These are phyloP conservation scores for Boeremia exigua DNA, from an alignment of 2,329 filamentous ascomycete genomes.

Conservation along the genomic window DNA sequence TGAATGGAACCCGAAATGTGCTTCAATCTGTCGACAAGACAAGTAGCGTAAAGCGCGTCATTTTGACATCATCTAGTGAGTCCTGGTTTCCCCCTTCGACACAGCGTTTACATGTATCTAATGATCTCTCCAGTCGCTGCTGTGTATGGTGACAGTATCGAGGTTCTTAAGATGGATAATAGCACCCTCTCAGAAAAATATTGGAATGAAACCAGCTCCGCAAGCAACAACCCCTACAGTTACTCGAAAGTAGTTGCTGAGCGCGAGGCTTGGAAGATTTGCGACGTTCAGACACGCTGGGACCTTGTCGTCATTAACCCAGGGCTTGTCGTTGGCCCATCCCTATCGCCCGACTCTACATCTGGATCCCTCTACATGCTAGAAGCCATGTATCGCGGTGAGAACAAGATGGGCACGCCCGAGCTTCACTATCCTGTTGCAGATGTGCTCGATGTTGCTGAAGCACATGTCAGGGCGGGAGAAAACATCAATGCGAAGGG, in stretches of 20 bases:
- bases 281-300: background rate
- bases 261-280: constrained; percentile 1
- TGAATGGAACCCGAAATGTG: background rate
- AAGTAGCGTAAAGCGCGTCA: background rate
- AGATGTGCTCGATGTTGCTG: background rate
- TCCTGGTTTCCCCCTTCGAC: background rate
- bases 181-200: background rate
- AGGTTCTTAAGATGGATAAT: background rate
- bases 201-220: background rate
- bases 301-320: background rate
- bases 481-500: background rate
- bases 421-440: background rate
- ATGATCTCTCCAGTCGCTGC: background rate
- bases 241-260: background rate
- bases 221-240: background rate
- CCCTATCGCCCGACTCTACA: background rate
- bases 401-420: background rate
- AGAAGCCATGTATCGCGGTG: background rate
- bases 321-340: background rate
- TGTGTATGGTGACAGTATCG: background rate
- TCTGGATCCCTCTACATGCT: background rate
- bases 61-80: background rate
- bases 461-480: background rate
- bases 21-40: background rate
- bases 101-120: background rate